Evolutionary conservation across 2,329 filamentous ascomycete genomes (phyloP).

Genomic region (Emericellopsis cladophorae): DNA sequence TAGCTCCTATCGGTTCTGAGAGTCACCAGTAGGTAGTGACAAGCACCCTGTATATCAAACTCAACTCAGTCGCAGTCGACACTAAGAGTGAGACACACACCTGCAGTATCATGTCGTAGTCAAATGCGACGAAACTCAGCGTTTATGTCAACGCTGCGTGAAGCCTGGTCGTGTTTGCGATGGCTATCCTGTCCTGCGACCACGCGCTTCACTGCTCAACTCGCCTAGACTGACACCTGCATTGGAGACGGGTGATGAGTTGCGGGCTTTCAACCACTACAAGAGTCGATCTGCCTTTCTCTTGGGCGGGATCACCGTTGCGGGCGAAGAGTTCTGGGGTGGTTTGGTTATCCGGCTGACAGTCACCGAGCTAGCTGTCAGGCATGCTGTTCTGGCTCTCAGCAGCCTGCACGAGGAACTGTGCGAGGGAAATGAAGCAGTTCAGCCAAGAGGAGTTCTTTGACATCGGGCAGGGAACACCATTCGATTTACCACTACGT

Average conservation of each 20-base stretch:
- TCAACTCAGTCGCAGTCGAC: too few relatives aligned
- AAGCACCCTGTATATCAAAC: too few relatives aligned
- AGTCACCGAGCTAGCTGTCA: constrained; percentile 29
- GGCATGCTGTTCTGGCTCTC: constrained; percentile 35
- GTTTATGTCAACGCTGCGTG: constrained; percentile 36
- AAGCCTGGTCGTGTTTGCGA: constrained; percentile 44
- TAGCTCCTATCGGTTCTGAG: too few relatives aligned
- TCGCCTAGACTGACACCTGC: constrained; percentile 1
- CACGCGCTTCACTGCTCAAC: constrained; percentile 2
- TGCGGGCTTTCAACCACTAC: constrained; percentile 19
- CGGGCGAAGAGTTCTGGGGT: constrained; percentile 29
- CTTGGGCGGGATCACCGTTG: constrained; percentile 23
- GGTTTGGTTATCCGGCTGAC: constrained; percentile 31
- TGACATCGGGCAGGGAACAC: background rate
- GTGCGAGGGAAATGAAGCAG: constrained; percentile 8
- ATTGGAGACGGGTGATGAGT: constrained; percentile 7
- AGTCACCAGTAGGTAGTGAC: too few relatives aligned
- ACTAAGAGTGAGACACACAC: too few relatives aligned
- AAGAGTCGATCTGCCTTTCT: constrained; percentile 21
- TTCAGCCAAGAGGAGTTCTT: background rate
- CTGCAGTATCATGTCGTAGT: constrained; percentile 12
- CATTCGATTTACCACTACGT: background rate
- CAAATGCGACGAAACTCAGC: constrained; percentile 44
- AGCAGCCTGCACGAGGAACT: constrained; percentile 30
- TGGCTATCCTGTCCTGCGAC: constrained; percentile 29